Evolutionary conservation across 495 filamentous ascomycete species (phyloP).

Genomic region (Bombardia bombarda): DNA sequence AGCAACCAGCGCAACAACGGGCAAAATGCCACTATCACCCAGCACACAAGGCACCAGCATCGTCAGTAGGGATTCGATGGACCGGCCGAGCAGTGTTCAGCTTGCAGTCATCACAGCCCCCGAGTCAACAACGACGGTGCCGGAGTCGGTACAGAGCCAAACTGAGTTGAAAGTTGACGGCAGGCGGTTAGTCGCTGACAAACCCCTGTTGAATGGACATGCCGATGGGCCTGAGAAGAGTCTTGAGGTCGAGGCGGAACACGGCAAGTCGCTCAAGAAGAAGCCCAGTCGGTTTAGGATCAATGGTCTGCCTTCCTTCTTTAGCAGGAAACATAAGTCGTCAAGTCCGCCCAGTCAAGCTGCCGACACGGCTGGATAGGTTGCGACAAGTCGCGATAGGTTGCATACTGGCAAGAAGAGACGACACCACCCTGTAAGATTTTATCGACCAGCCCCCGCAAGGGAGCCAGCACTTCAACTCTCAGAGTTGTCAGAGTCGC

Average conservation of each 20-base stretch:
- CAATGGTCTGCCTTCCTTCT: constrained; percentile 35
- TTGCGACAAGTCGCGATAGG: no score
- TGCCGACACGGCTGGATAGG: constrained; percentile 19
- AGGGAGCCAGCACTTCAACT: no score
- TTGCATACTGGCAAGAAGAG: no score
- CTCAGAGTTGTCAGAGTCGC: no score
- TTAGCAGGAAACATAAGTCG: constrained; percentile 35
- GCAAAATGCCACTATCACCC: constrained; percentile 50
- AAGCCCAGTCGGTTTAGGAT: constrained; percentile 10
- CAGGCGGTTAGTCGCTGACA: neutral
- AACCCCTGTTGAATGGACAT: neutral
- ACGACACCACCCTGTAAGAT: no score
- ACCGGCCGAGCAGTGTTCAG: constrained; percentile 32
- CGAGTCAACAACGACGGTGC: constrained; percentile 21
- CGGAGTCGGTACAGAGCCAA: constrained; percentile 11
- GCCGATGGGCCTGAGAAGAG: neutral
- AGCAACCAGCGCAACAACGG: constrained; percentile 47
- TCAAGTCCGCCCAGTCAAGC: constrained; percentile 30
- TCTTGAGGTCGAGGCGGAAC: neutral
- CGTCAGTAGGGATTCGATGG: constrained; percentile 41
- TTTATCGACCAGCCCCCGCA: no score
- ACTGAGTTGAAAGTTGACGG: no score
- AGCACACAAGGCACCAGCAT: constrained; percentile 52
- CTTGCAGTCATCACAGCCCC: constrained; percentile 30
- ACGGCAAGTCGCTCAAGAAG: neutral